A percentile compares a stretch with the other conserved stretches of the same genome.
These are phyloP conservation scores for Syzygium grande DNA, from an alignment of 345 rosid genomes.

Conservation along the genomic window DNA sequence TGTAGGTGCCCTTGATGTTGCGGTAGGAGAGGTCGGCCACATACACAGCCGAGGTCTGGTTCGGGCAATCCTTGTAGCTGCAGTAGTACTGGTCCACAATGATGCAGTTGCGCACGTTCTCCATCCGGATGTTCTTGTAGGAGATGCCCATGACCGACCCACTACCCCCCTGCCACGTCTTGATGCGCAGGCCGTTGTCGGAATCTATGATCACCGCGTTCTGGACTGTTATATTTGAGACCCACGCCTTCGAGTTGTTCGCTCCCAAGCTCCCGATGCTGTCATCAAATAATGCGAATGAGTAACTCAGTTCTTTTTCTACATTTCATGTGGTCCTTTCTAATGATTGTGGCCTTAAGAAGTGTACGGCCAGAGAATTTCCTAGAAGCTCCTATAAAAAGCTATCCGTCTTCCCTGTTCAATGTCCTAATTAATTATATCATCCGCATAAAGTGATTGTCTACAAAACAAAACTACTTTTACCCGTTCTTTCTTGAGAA, in stretches of 20 bases:
- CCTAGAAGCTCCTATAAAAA: not conserved
- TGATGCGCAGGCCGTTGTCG: constrained; percentile 79
- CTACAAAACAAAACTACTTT: not conserved
- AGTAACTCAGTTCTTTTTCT: not conserved
- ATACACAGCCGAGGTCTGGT: constrained; percentile 77
- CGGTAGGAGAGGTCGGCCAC: constrained; percentile 54
- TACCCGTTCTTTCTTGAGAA: not conserved
- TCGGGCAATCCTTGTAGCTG: constrained; percentile 45
- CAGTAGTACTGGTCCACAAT: constrained; percentile 88
- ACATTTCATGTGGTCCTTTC: not conserved
- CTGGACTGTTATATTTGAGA: constrained; percentile 71
- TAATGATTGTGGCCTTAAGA: not conserved
- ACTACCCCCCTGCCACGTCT: constrained; percentile 96
- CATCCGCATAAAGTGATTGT: not conserved
- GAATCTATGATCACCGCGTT: constrained; percentile 60
- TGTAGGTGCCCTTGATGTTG: constrained; percentile 85
- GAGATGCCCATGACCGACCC: constrained; percentile 61
- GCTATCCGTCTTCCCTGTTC: not conserved
- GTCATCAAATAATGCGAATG: not conserved
- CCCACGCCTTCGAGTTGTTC: constrained; percentile 89
- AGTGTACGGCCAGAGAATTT: not conserved
- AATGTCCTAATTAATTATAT: not conserved
- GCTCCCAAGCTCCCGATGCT: constrained; percentile 94
- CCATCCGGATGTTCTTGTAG: constrained; percentile 81
- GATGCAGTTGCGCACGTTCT: constrained; percentile 86